Base-by-base conservation (phyloP, 371 early-diverging fungal genomes). In the Mycotypha africana region DNA sequence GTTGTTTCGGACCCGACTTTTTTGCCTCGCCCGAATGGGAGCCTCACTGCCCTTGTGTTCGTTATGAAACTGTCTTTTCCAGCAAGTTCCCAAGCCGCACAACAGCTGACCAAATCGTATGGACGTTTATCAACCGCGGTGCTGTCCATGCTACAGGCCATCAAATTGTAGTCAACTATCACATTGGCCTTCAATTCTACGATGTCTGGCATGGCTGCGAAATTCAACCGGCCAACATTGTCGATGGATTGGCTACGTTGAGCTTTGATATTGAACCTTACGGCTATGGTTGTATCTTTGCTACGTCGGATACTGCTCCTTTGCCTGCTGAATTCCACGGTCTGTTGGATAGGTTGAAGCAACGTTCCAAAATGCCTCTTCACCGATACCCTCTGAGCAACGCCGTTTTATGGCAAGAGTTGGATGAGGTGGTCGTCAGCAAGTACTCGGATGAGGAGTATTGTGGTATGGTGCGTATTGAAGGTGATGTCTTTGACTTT, bases 281-380 rank as follows among this genome's bases (percentile, higher is more conserved):
- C 33, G 61, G 61, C 23, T 61, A 61, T 40, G 61, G 61, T 11
- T 61, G 61, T 53, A 56, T 61, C 39, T 61, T 61, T 49, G 57
- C 57, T 36, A 52, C 61, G 2, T 42, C 39, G 10, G 61, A 61
- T 38, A 42, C 49, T 2, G 23, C 57, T 16, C 11, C 21, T 4
- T 44, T 56, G 16, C 61, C 61, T 20, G 8, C 16, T 6, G 47
- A 39, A 1, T 56, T 61, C 33, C 50, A 61, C 10, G 26, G 12
- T 1, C 51, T 56, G 7, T 28, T 61, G 31, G 42, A 44, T 17
- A 33, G 42, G 2, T 17, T 61, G 50, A 25, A 31, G 5, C 21
- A 35, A 14, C 49, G 53, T 19, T 49, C 49, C 11, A 48, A 36
- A 16, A 47, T 23, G 1, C 49, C 53, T 32, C 46, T 61, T 26